Evolutionary conservation across 108 stramenopile genomes (phyloP).

Genomic region (Skeletonema costatum): DNA sequence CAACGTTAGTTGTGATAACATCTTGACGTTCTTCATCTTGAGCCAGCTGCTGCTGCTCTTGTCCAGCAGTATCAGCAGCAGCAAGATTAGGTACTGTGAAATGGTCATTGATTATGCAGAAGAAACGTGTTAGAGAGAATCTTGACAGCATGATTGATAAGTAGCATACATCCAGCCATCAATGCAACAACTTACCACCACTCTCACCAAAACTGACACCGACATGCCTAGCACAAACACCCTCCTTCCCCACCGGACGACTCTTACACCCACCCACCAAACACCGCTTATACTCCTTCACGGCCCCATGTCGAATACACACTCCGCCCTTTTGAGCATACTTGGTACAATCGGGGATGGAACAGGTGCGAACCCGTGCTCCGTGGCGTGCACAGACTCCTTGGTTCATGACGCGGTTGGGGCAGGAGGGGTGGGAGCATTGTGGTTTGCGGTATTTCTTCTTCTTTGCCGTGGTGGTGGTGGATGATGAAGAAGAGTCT

Average conservation of each 20-base stretch:
- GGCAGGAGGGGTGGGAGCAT: neutral
- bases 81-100: neutral
- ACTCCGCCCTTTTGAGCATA: slow-evolving; percentile 1
- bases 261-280: neutral
- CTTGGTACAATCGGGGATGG: neutral
- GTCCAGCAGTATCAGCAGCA: neutral
- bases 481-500: neutral
- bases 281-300: slow-evolving; percentile 2
- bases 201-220: neutral
- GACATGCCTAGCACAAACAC: neutral
- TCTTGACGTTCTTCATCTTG: neutral
- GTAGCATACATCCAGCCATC: neutral
- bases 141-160: neutral
- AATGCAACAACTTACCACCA: neutral
- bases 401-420: neutral
- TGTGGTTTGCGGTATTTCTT: neutral
- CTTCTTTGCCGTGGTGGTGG: neutral
- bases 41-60: neutral
- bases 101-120: neutral
- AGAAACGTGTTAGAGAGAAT: neutral
- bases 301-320: slow-evolving; percentile 3
- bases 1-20: neutral
- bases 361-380: neutral
- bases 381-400: neutral
- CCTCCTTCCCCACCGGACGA: neutral